Conservation (phyloP, 2,329 filamentous ascomycete species). For the Corynespora cassiicola region DNA sequence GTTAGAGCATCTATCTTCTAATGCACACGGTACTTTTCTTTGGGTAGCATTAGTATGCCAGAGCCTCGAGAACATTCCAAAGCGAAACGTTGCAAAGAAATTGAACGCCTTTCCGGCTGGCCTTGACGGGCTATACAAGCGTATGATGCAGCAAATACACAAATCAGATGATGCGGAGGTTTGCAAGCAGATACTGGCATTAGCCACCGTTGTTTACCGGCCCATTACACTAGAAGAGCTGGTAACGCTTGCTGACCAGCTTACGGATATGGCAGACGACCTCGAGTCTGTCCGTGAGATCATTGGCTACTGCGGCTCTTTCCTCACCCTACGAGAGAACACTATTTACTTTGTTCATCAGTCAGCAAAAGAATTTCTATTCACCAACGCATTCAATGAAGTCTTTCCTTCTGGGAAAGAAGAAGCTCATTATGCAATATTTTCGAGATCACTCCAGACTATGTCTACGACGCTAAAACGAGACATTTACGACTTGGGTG, state of each 20-base stretch:
- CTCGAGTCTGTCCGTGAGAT: slow-evolving; percentile 24
- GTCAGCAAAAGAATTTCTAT: slow-evolving; percentile 52
- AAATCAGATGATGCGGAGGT: slow-evolving; percentile 31
- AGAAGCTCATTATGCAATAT: slow-evolving; percentile 5
- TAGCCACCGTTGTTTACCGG: slow-evolving; percentile 37
- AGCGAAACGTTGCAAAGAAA: slow-evolving; percentile 17
- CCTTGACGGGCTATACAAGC: slow-evolving; percentile 46
- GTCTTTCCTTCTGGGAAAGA: slow-evolving; percentile 37
- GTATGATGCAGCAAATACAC: slow-evolving; percentile 48
- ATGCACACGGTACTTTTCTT: slow-evolving; percentile 51
- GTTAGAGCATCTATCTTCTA: slow-evolving; percentile 27
- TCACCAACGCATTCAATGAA: slow-evolving; percentile 14
- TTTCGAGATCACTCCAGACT: slow-evolving; percentile 35
- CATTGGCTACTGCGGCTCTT: slow-evolving; percentile 47
- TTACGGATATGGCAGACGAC: slow-evolving; percentile 12
- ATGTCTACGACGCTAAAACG: slow-evolving; percentile 19
- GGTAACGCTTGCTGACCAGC: slow-evolving; percentile 20
- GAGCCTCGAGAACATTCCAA: slow-evolving; percentile 29
- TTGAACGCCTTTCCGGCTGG: slow-evolving; percentile 42
- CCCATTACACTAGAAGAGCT: slow-evolving; percentile 49
- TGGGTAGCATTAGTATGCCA: too few species aligned
- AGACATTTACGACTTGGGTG: slow-evolving; percentile 28
- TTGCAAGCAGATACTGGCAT: slow-evolving; percentile 46
- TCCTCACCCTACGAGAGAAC: slow-evolving; percentile 18
- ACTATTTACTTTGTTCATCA: slow-evolving; percentile 33